Evolutionary conservation across 2,329 filamentous ascomycete genomes (phyloP).

Genomic region (Myriangium duriaei): DNA sequence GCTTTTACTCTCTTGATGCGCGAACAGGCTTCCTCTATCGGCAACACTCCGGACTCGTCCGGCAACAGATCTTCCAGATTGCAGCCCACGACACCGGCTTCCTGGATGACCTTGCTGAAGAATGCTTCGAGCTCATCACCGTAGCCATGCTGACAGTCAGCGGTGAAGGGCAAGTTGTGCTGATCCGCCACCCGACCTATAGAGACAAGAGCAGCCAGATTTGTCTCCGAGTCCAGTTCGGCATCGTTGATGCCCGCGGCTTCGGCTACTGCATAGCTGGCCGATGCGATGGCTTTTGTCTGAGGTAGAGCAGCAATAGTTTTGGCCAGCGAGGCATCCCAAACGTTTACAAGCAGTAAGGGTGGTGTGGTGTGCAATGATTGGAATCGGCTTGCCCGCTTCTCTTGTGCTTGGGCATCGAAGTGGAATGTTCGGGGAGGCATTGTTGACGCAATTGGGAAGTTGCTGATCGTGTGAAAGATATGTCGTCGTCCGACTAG

Average conservation of each 20-base stretch:
- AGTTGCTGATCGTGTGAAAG: too few relatives aligned
- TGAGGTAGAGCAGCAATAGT: conserved; percentile 34
- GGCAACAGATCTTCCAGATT: conserved; percentile 46
- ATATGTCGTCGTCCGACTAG: too few relatives aligned
- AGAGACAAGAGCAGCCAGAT: conserved; percentile 35
- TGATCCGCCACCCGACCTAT: conserved; percentile 29
- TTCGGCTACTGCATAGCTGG: conserved; percentile 24
- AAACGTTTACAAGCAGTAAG: conserved; percentile 44
- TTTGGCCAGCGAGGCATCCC: conserved; percentile 39
- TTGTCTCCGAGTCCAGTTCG: conserved; percentile 37
- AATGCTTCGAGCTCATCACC: conserved; percentile 36
- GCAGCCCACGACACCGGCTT: conserved; percentile 41
- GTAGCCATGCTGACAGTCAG: conserved; percentile 51
- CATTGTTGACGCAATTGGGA: too few relatives aligned
- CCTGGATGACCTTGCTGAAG: conserved; percentile 34
- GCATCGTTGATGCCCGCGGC: conserved; percentile 22
- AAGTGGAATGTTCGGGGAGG: too few relatives aligned
- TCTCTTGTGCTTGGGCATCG: too few relatives aligned
- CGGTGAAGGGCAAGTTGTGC: conserved; percentile 38
- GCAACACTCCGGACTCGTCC: conserved; percentile 24
- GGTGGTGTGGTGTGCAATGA: too few relatives aligned
- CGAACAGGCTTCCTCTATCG: conserved; percentile 34
- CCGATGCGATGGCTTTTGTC: conserved; percentile 29
- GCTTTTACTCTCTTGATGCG: conserved; percentile 34
- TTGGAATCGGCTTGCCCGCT: too few relatives aligned